These are phyloP conservation scores for Aureobasidium uvarum DNA, from an alignment of 2,329 filamentous ascomycete genomes.

Conservation along the genomic window DNA sequence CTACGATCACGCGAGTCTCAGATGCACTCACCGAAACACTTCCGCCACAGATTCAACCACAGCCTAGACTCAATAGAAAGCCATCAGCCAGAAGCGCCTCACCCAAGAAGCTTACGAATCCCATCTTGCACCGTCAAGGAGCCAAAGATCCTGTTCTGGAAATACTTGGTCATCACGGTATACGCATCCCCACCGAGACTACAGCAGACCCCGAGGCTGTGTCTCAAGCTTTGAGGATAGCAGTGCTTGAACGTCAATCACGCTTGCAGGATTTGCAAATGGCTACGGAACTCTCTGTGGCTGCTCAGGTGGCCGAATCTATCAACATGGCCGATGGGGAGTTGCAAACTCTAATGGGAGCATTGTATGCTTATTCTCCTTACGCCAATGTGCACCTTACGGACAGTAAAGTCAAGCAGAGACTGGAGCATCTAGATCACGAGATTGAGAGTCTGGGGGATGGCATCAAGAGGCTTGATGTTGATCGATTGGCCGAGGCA, in stretches of 20 bases:
- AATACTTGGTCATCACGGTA: slow-evolving; percentile 35
- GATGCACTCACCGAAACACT: slow-evolving; percentile 30
- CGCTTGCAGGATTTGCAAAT: slow-evolving; percentile 40
- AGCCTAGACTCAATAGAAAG: slow-evolving; percentile 35
- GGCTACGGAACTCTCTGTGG: slow-evolving; percentile 37
- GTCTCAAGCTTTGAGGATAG: slow-evolving; percentile 32
- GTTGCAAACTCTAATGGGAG: slow-evolving; percentile 39
- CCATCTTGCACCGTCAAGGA: slow-evolving; percentile 9
- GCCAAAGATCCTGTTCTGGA: slow-evolving; percentile 34
- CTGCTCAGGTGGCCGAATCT: slow-evolving; percentile 40
- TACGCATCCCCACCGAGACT: slow-evolving; percentile 28
- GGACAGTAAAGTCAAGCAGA: slow-evolving; percentile 33
- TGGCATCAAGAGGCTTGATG: slow-evolving; percentile 40
- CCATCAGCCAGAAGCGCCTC: slow-evolving; percentile 27
- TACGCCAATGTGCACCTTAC: slow-evolving; percentile 31
- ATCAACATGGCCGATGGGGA: slow-evolving; percentile 41
- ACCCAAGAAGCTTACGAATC: background rate
- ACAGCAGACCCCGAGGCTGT: background rate
- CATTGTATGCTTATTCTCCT: slow-evolving; percentile 41
- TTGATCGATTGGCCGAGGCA: slow-evolving; percentile 31
- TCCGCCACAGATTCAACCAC: slow-evolving; percentile 20
- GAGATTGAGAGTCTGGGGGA: slow-evolving; percentile 41
- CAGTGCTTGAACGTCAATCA: slow-evolving; percentile 37
- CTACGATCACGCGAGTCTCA: slow-evolving; percentile 32
- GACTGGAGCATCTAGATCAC: slow-evolving; percentile 40